phyloP scores from a whole-genome alignment of 345 rosid species.

The Iberis pinnata region DNA sequence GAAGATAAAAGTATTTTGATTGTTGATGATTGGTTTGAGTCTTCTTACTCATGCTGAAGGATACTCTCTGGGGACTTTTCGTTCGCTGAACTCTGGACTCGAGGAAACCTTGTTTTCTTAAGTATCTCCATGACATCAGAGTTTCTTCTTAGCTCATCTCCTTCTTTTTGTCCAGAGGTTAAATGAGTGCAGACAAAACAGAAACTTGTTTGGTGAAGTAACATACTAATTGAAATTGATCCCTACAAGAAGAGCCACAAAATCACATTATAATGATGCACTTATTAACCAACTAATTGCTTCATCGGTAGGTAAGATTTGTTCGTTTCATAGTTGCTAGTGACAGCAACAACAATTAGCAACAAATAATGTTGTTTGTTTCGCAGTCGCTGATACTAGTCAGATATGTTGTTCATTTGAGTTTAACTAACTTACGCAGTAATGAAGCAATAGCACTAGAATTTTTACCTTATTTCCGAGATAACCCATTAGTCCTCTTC shows the following conservation, averaged over 20 bases:
- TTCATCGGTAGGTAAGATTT: not conserved
- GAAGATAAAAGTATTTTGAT: not conserved
- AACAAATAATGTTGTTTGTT: too few species aligned
- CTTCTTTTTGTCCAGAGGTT: constrained; percentile 95
- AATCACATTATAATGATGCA: constrained; percentile 2
- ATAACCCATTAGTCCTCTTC: constrained; percentile 98
- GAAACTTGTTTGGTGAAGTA: constrained; percentile 84
- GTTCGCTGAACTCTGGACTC: constrained; percentile 42
- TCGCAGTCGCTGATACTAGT: too few species aligned
- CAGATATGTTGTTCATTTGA: too few species aligned
- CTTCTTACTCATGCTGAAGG: constrained; percentile 87
- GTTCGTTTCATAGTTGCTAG: too few species aligned
- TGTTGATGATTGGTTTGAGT: constrained; percentile 13
- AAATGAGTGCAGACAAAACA: constrained; percentile 92
- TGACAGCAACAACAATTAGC: too few species aligned
- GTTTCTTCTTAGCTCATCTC: constrained; percentile 87
- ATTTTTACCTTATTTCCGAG: constrained; percentile 86
- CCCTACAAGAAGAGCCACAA: constrained; percentile 51
- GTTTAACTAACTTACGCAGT: not conserved
- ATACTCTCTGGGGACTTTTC: constrained; percentile 92
- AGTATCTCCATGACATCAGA: constrained; percentile 96
- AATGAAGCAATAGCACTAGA: constrained; percentile 3
- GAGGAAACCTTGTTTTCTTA: constrained; percentile 88
- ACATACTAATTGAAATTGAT: constrained; percentile 92
- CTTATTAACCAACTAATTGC: not conserved